Base-by-base conservation (phyloP, 139 green algal genomes). In the Closterium sp. region DNA sequence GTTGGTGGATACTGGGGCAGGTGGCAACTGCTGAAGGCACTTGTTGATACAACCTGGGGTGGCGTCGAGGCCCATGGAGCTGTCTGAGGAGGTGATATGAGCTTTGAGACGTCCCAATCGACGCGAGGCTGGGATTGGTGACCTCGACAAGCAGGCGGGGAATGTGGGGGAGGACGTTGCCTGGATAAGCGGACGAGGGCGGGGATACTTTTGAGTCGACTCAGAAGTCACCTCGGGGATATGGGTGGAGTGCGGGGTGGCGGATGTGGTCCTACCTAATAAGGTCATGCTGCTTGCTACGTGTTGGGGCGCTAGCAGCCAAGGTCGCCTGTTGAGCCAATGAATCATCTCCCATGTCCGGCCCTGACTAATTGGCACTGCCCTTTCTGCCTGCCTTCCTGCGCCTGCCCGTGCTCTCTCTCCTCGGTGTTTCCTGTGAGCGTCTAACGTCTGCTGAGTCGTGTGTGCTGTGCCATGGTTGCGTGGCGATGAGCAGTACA, bases 1-100 rank as follows among this genome's bases (percentile, higher is more conserved):
- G 28, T 23, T 32, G 86, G 10, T 3, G 34, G 33, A n/a, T 85
- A n/a, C n/a, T n/a, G n/a, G n/a, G n/a, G n/a, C n/a, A n/a, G n/a
- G n/a, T n/a, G n/a, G n/a, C n/a, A n/a, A n/a, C n/a, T n/a, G n/a
- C n/a, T n/a, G n/a, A 3, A 90, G 84, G 1, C 96, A 97, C n/a
- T n/a, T n/a, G n/a, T n/a, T n/a, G n/a, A n/a, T n/a, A n/a, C n/a
- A n/a, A n/a, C n/a, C n/a, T n/a, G n/a, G n/a, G n/a, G n/a, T n/a
- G n/a, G n/a, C n/a, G 36, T 96, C 93, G n/a, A 93, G 94, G 38
- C 97, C 97, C 23, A 96, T 96, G 91, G 97, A 98, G 94, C 95
- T 98, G 69, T 98, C 98, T 95, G 95, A 98, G 64, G 97, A 98
- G 64, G n/a, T 97, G 8, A 91, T n/a, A n/a, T n/a, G n/a, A n/a